Evolutionary conservation across 768 basidiomycete species (phyloP), one percentile per base, ranked within the genome.

Genomic region (Obba rivulosa): DNA sequence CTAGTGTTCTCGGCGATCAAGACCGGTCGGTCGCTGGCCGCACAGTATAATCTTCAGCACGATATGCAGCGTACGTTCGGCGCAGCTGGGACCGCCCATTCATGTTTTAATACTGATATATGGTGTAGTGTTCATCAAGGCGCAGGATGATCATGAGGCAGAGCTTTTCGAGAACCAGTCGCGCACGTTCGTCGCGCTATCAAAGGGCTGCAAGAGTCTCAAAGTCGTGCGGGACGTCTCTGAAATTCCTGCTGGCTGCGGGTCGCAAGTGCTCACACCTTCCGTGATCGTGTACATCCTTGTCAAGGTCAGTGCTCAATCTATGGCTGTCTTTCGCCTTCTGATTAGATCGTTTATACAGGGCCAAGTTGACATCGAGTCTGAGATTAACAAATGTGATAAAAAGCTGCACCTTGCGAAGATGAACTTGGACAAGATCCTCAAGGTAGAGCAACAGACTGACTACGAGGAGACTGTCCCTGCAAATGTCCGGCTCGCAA

Each of bases 361-460:
- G 92, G 92, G 94, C 21, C 81, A 94, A 36, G 84, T 99, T 16
- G 87, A 98, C 67, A 69, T 95, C 5, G 84, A 91, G 40, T 80
- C 78, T 2, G 95, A 98, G 67, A 87, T 96, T 39, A 72, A 78
- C 35, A 97, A 94, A 66, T 83, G 85, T 52, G 81, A 91, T 61
- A 97, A 96, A 79, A 96, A 94, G 68, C 76, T 89, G 2, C 79
- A 85, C 34, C 69, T 92, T 9, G 83, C 80, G 2, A 72, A 75
- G 45, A 53, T 87, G 43, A 85, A 80, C 55, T 69, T 87, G 37
- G 80, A 84, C 46, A 97, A 96, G 72, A 69, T 95, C 34, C 56
- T 69, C 50, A 94, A 92, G 66, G 63, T 81, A 16, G 78, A 85
- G 52, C 72, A 77, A 2, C 83, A 87, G 54, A 69, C 83, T 1